Base-by-base conservation (phyloP, 768 basidiomycete genomes). In the Trametes elegans region DNA sequence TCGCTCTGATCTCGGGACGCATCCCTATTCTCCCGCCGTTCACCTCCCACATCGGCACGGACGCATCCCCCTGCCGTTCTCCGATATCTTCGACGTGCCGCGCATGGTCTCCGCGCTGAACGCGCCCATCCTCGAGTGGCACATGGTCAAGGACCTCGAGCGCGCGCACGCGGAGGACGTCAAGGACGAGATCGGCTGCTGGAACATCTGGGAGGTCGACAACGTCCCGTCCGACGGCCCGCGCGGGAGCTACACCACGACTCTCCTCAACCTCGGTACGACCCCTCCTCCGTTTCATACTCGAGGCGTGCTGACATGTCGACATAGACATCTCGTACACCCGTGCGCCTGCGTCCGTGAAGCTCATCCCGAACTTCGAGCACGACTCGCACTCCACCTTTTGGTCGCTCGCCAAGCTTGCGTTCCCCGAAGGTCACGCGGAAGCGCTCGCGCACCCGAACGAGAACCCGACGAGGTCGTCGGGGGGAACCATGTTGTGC, bases 1-100 rank as follows among this genome's bases (percentile, higher is more conserved):
- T 76, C 13, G 68, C 68, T 5, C 32, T 68, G 31, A 61, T 76
- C 49, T 69, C 72, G 1, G 57, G 58, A 11, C 72, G 75, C 26
- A 60, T 72, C 5, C 73, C 75, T 18, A 65, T 76, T 52, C 27
- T 76, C 16, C 73, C 71, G 5, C 67, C 71, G 1, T 75, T 75
- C 54, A 66, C 66, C 2, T 70, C 71, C 14, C 67, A 72, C 36
- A 66, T 74, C 42, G 58, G 62, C n/a, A 59, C 58, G 5, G 61
- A 61, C 24, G 66, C 70, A 1, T 65, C 63, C n/a, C 58, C 10
- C 34, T 70, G 23, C 54, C 64, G 11, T 73, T 76, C 51, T 58
- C 68, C 41, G 71, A 73, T 14, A 66, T 76, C n/a, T 76, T 75
- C 60, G 73, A 76, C 57, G 31, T 76, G 5, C 66, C 70, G 2